Evolutionary conservation across 1,284 basidiomycete genomes (phyloP).

Genomic region (Gymnopus androsaceus): DNA sequence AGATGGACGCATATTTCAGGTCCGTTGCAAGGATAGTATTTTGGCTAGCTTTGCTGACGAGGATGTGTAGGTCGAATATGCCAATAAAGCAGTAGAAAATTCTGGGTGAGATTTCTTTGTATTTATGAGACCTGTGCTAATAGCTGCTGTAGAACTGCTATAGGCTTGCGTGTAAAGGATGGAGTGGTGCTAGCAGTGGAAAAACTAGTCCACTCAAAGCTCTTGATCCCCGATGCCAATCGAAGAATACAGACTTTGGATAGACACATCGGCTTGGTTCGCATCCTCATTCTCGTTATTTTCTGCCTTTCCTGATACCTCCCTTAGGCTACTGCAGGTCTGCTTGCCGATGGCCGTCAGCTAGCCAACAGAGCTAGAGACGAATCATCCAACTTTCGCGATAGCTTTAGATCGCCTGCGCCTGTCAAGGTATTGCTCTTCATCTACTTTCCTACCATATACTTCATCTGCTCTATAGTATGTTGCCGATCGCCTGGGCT

Average conservation of each 20-base stretch:
- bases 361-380: constrained; percentile 84
- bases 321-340: constrained; percentile 84
- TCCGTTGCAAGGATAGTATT: constrained; percentile 32
- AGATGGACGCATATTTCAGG: constrained; percentile 98
- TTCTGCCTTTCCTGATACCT: neutral
- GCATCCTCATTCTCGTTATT: constrained; percentile 21
- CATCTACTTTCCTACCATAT: constrained; percentile 1
- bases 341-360: constrained; percentile 93
- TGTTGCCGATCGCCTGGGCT: constrained; percentile 82
- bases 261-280: constrained; percentile 88
- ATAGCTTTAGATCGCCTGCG: constrained; percentile 75
- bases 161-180: constrained; percentile 91
- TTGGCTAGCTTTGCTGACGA: constrained; percentile 10
- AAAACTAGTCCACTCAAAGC: constrained; percentile 97
- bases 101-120: constrained; percentile 67
- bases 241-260: constrained; percentile 93
- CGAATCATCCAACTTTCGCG: constrained; percentile 80
- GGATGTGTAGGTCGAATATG: constrained; percentile 86
- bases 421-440: constrained; percentile 71
- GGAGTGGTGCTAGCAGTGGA: constrained; percentile 95
- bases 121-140: neutral
- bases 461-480: constrained; percentile 46
- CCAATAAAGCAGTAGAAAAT: constrained; percentile 97
- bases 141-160: constrained; percentile 67
- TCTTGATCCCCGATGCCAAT: constrained; percentile 93